Conservation (phyloP, 176 grass and related monocot genomes). For the Aegilops sharonensis region DNA sequence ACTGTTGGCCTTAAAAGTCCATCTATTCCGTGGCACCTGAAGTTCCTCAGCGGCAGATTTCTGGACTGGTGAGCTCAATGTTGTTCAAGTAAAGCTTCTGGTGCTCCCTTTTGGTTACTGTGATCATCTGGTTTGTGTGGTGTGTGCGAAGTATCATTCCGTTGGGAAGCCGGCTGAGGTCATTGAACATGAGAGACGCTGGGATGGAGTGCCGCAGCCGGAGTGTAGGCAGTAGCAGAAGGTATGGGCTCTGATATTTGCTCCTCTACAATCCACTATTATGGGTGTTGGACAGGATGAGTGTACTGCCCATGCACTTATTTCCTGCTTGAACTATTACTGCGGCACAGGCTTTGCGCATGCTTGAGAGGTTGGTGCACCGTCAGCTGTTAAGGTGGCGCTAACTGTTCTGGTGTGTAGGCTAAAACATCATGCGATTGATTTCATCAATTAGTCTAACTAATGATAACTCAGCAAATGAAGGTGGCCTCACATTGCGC, state of each 20-base stretch:
- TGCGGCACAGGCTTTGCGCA: constrained; percentile 14
- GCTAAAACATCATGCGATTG: not conserved
- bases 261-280: constrained; percentile 11
- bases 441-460: not conserved
- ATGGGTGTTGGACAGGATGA: not conserved
- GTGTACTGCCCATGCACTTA: constrained; percentile 17
- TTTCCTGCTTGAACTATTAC: constrained; percentile 23
- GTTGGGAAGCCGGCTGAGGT: constrained; percentile 53
- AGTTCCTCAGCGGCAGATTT: constrained; percentile 40
- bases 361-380: constrained; percentile 27
- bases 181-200: constrained; percentile 23
- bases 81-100: constrained; percentile 55
- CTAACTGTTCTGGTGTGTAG: not conserved
- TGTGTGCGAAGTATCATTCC: constrained; percentile 46
- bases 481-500: not conserved
- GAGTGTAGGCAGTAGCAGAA: constrained; percentile 24
- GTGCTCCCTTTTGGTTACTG: constrained; percentile 28
- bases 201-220: constrained; percentile 48
- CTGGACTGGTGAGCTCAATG: constrained; percentile 34
- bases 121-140: constrained; percentile 42
- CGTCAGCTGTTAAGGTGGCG: not conserved
- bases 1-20: constrained; percentile 37
- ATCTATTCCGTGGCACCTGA: constrained; percentile 61
- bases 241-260: constrained; percentile 22
- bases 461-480: not conserved